phyloP scores from a whole-genome alignment of 768 basidiomycete species.

The Neoboletus subvelutipes region DNA sequence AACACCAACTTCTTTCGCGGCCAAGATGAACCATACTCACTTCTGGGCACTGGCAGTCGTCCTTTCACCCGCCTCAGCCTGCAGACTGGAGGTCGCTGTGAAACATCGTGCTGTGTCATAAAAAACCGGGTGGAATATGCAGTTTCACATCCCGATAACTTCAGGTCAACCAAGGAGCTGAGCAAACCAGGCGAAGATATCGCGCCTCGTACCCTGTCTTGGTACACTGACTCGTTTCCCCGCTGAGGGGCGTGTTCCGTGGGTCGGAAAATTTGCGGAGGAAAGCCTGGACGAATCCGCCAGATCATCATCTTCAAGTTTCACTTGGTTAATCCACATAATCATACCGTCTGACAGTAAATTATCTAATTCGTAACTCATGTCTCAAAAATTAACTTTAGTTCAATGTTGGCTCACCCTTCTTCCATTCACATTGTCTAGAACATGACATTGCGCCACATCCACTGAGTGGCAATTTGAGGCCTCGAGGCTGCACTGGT shows the following conservation, averaged over 20 bases:
- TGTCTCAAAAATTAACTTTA: conserved; percentile 12
- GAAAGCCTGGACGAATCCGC: conserved; percentile 2
- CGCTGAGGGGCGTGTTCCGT: neutral
- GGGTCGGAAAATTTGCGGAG: conserved; percentile 6
- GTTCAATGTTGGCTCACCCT: conserved; percentile 7
- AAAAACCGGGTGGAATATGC: conserved; percentile 1
- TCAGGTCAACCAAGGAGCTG: neutral
- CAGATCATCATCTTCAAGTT: neutral
- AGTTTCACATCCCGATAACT: neutral
- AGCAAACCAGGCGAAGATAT: neutral
- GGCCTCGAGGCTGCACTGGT: conserved; percentile 31
- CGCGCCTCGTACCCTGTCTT: neutral
- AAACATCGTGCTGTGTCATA: conserved; percentile 11
- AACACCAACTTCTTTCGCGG: conserved; percentile 25
- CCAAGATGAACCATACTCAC: conserved; percentile 15
- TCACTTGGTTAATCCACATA: conserved; percentile 14
- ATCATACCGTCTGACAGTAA: conserved; percentile 2
- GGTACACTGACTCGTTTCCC: neutral
- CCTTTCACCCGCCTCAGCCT: neutral
- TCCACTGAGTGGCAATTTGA: conserved; percentile 8
- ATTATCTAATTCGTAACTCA: conserved; percentile 29
- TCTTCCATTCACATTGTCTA: conserved; percentile 22
- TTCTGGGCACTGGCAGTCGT: neutral
- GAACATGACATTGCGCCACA: conserved; percentile 27
- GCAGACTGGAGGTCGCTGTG: conserved; percentile 1